These are phyloP conservation scores for Kalanchoe fedtschenkoi DNA, from an alignment of 164 flowering plant species.

Conservation along the genomic window DNA sequence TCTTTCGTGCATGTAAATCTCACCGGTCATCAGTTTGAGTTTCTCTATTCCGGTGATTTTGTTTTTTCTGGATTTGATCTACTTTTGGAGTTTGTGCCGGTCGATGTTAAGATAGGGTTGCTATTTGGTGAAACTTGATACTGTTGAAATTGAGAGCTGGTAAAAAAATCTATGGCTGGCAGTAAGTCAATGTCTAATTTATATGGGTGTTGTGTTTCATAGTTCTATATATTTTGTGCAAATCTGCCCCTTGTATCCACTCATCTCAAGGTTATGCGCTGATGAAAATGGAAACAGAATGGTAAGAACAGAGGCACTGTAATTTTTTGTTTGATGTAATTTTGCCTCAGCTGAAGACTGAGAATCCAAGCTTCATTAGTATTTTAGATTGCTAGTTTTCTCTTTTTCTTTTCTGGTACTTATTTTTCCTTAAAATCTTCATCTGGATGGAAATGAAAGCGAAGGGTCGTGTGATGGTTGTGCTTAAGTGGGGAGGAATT, in stretches of 20 bases:
- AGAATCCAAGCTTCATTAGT: background rate
- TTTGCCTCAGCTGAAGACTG: background rate
- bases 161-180: no score
- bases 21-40: background rate
- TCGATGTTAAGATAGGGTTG: background rate
- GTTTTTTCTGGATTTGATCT: no score
- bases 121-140: background rate
- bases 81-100: background rate
- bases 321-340: background rate
- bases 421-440: background rate
- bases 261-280: background rate
- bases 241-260: no score
- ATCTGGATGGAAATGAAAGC: background rate
- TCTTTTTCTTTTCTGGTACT: background rate
- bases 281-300: background rate
- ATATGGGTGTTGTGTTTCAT: no score
- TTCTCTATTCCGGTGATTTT: background rate
- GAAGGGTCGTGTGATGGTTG: background rate
- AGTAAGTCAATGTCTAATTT: no score
- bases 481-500: background rate
- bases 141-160: background rate
- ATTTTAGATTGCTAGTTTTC: background rate
- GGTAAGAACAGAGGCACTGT: background rate
- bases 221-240: no score
- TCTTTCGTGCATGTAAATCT: background rate